Percentiles rank a stretch among this genome's conserved stretches.
Evolutionary conservation across 805 yeast genomes (phyloP).

Genomic region (Candida coleopterorum): DNA sequence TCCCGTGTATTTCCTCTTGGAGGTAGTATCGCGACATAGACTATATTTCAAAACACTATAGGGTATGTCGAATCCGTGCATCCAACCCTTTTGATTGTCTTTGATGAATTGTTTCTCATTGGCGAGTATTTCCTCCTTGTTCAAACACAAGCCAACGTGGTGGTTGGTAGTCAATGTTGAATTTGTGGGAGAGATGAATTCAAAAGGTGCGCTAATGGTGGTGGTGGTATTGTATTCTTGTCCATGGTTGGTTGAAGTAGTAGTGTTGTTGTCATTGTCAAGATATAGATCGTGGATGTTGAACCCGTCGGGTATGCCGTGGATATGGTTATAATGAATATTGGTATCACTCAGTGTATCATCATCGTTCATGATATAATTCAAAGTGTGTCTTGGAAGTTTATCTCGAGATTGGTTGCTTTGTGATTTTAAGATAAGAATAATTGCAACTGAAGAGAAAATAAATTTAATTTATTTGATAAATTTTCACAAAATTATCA

Average conservation of each 20-base stretch:
- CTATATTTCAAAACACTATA: constrained; percentile 22
- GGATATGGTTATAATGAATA: neutral
- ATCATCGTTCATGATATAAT: too few relatives aligned
- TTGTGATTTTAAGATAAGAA: too few relatives aligned
- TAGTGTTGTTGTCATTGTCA: neutral
- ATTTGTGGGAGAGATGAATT: neutral
- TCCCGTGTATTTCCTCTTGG: constrained; percentile 10
- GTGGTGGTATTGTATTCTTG: too few relatives aligned
- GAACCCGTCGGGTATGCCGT: neutral
- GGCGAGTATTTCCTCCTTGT: neutral
- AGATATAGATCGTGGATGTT: neutral
- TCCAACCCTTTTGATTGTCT: constrained; percentile 17
- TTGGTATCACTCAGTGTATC: neutral
- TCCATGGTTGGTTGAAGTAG: neutral
- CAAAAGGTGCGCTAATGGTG: too few relatives aligned
- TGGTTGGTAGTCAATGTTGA: neutral
- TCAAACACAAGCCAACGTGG: neutral
- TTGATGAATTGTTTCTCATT: constrained; percentile 7
- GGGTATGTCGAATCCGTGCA: constrained; percentile 25
- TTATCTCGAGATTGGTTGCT: too few relatives aligned
- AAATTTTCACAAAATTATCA: too few relatives aligned
- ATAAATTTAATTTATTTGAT: too few relatives aligned
- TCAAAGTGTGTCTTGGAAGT: too few relatives aligned
- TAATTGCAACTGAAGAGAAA: too few relatives aligned
- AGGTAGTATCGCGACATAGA: constrained; percentile 10